These are phyloP conservation scores for Hemisphaericaspora nanyangensis DNA, from an alignment of 805 yeast species.

Conservation along the genomic window DNA sequence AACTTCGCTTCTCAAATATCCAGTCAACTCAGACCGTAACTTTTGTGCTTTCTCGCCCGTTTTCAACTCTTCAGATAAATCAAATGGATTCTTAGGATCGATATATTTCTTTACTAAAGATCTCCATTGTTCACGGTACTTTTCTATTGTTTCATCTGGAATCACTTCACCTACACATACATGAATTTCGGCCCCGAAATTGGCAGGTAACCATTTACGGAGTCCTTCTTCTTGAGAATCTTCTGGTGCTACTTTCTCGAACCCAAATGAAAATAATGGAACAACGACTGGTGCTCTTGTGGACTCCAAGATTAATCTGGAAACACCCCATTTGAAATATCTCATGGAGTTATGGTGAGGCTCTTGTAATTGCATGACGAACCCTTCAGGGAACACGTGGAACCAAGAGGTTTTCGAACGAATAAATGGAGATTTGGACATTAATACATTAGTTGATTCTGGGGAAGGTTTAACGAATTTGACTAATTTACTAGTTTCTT, in stretches of 20 bases:
- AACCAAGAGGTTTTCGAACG: constrained; percentile 79
- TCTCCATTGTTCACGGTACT: constrained; percentile 70
- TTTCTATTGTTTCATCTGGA: constrained; percentile 53
- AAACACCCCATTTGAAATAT: constrained; percentile 93
- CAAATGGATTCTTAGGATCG: constrained; percentile 50
- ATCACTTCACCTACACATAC: constrained; percentile 72
- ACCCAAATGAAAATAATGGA: constrained; percentile 83
- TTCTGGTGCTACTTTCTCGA: constrained; percentile 86
- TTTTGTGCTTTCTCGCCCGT: constrained; percentile 60
- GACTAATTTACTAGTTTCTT: constrained; percentile 13
- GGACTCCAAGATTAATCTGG: constrained; percentile 78
- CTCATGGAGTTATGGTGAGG: constrained; percentile 87
- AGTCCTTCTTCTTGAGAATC: constrained; percentile 51
- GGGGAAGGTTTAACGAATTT: constrained; percentile 23
- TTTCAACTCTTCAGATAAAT: constrained; percentile 58
- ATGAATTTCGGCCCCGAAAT: constrained; percentile 62
- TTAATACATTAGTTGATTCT: constrained; percentile 26
- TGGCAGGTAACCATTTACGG: constrained; percentile 57
- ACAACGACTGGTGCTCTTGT: constrained; percentile 80
- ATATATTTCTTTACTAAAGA: constrained; percentile 51
- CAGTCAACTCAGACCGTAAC: constrained; percentile 70
- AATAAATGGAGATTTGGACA: constrained; percentile 48
- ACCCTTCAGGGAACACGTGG: constrained; percentile 93
- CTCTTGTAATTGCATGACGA: constrained; percentile 77
- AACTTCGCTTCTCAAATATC: constrained; percentile 61